phyloP scores from a whole-genome alignment of 2,329 filamentous ascomycete species.

The Cladophialophora bantiana region DNA sequence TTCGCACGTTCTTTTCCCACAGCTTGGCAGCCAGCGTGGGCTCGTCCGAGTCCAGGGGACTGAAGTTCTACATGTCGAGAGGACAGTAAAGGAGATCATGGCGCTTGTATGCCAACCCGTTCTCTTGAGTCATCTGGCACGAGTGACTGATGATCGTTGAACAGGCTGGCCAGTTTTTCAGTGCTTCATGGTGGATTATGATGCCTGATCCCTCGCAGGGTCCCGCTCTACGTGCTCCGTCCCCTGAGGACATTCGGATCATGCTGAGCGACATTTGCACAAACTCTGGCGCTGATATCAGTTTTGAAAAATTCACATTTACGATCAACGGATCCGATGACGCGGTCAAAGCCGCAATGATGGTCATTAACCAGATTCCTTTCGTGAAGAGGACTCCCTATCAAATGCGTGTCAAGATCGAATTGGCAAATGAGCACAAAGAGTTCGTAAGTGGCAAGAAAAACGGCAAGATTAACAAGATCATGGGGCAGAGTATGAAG shows the following conservation, averaged over 20 bases:
- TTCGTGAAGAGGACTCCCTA: conserved; percentile 88
- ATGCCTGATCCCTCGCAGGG: conserved; percentile 70
- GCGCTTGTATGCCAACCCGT: conserved; percentile 69
- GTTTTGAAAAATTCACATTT: conserved; percentile 93
- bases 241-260: conserved; percentile 74
- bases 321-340: conserved; percentile 95
- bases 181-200: conserved; percentile 93
- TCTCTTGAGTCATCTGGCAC: neutral
- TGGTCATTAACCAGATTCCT: conserved; percentile 88
- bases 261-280: conserved; percentile 96
- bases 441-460: conserved; percentile 99
- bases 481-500: conserved; percentile 91
- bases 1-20: conserved; percentile 90
- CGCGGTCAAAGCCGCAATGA: conserved; percentile 92
- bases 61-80: conserved; percentile 91
- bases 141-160: conserved; percentile 42
- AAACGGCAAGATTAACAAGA: conserved; percentile 99
- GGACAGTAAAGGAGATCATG: conserved; percentile 96
- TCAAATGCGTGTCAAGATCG: conserved; percentile 96
- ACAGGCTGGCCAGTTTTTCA: conserved; percentile 95
- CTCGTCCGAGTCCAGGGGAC: conserved; percentile 89
- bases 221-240: conserved; percentile 66
- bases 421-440: conserved; percentile 98
- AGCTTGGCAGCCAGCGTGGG: conserved; percentile 82
- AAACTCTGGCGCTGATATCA: conserved; percentile 92